Percentiles rank a stretch among this genome's conserved stretches.
Conservation (phyloP, 352 stramenopile species). For the Globisporangium paddicum region DNA sequence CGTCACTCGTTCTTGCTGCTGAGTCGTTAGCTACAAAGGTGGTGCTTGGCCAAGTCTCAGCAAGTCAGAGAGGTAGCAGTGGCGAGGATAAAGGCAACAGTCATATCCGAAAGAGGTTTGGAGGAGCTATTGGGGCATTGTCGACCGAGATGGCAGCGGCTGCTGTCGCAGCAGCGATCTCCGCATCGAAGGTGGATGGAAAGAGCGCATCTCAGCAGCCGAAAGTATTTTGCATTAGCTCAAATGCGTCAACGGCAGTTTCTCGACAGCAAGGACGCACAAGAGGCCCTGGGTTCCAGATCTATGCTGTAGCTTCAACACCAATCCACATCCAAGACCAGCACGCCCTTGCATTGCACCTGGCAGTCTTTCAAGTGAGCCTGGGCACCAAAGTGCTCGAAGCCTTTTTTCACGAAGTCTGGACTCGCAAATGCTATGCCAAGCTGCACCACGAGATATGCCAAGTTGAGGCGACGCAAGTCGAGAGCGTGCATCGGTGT, state of each 20-base stretch:
- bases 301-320: slow-evolving; percentile 34
- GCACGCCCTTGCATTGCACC: slow-evolving; percentile 15
- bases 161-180: not conserved
- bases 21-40: not conserved
- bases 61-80: not conserved
- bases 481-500: slow-evolving; percentile 6
- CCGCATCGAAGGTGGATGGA: not conserved
- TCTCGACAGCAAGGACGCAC: not conserved
- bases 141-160: slow-evolving; percentile 11
- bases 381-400: slow-evolving; percentile 8
- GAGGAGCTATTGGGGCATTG: not conserved
- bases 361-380: slow-evolving; percentile 21
- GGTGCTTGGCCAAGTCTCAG: not conserved
- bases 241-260: not conserved
- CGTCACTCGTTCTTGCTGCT: not conserved
- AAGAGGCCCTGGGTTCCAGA: slow-evolving; percentile 28
- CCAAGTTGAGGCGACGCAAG: slow-evolving; percentile 9
- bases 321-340: slow-evolving; percentile 10
- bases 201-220: not conserved
- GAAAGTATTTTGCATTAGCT: not conserved
- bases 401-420: slow-evolving; percentile 23
- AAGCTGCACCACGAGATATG: slow-evolving; percentile 14
- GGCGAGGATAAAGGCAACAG: not conserved
- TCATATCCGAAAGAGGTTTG: slow-evolving; percentile 7
- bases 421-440: slow-evolving; percentile 7